Evolutionary conservation across 805 yeast species (phyloP).

Genomic region (Wickerhamiella kazuoi): DNA sequence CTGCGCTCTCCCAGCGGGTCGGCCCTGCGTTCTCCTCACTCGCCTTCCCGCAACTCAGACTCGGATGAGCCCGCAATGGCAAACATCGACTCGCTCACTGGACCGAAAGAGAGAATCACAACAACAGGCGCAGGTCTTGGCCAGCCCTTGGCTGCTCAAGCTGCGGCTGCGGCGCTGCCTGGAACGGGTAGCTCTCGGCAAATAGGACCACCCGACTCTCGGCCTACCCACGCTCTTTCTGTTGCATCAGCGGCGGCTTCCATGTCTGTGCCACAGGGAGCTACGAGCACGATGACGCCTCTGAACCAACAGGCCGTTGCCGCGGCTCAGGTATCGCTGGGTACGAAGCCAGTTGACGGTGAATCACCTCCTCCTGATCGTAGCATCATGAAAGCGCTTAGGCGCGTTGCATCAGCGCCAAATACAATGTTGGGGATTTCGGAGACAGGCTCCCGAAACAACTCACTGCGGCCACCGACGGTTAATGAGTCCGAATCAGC

Average conservation of each 20-base stretch:
- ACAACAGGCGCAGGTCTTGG: neutral
- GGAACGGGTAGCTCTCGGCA: neutral
- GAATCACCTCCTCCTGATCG: too few species aligned
- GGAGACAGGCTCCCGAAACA: neutral
- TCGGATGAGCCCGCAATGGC: neutral
- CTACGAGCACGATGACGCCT: neutral
- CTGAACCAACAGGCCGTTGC: neutral
- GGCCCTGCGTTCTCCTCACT: neutral
- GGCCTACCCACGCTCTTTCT: neutral
- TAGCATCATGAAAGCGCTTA: slow-evolving; percentile 14
- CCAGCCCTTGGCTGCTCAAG: neutral
- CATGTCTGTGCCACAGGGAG: neutral
- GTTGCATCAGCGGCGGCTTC: neutral
- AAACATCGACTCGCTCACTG: neutral
- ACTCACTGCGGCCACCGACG: neutral
- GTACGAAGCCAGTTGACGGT: too few species aligned
- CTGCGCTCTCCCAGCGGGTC: slow-evolving; percentile 3
- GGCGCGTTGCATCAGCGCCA: slow-evolving; percentile 80
- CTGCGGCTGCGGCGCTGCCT: slow-evolving; percentile 1
- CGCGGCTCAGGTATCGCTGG: neutral
- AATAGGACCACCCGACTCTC: neutral
- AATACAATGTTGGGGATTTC: slow-evolving; percentile 25
- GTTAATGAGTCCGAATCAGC: neutral
- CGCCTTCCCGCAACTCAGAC: neutral
- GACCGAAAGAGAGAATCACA: neutral